phyloP scores from a whole-genome alignment of 73 alveolate species.

The Vitrella brassicaformis region DNA sequence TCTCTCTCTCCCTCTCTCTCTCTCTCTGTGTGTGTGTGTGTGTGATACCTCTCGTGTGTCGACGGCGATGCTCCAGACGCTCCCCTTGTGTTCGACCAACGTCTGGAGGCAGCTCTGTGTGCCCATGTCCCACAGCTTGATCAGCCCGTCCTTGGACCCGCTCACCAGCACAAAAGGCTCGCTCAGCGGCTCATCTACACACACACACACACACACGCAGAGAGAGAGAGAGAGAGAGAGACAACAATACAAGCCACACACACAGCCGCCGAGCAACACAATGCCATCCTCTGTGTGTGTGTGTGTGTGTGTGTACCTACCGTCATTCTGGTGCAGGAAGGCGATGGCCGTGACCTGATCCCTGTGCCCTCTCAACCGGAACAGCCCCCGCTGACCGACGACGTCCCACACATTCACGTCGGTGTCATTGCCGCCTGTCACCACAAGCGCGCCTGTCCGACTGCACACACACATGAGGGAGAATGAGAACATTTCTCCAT shows the following conservation, averaged over 20 bases:
- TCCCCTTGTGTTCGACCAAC: background rate
- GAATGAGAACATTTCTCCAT: background rate
- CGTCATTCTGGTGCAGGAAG: too few species aligned
- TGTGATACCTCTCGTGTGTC: too few species aligned
- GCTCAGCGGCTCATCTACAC: too few species aligned
- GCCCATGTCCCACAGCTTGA: conserved; percentile 67
- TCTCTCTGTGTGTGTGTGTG: too few species aligned
- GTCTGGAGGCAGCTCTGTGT: conserved; percentile 52
- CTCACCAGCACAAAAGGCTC: conserved; percentile 40
- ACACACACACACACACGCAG: too few species aligned
- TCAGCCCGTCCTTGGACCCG: conserved; percentile 55
- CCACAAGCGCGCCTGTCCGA: background rate
- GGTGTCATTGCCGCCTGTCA: conserved; percentile 40
- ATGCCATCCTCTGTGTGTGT: too few species aligned
- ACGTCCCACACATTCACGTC: conserved; percentile 60
- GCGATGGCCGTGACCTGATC: conserved; percentile 52
- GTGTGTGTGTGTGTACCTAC: too few species aligned
- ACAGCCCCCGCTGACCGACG: conserved; percentile 57
- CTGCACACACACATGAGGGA: background rate
- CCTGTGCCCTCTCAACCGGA: conserved; percentile 71
- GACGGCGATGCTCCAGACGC: background rate
- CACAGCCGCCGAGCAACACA: too few species aligned
- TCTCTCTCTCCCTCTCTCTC: too few species aligned
- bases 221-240: too few species aligned
- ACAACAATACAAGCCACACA: too few species aligned